These are phyloP conservation scores for Knoxia roxburghii DNA, from an alignment of 257 asterid genomes.

Conservation along the genomic window DNA sequence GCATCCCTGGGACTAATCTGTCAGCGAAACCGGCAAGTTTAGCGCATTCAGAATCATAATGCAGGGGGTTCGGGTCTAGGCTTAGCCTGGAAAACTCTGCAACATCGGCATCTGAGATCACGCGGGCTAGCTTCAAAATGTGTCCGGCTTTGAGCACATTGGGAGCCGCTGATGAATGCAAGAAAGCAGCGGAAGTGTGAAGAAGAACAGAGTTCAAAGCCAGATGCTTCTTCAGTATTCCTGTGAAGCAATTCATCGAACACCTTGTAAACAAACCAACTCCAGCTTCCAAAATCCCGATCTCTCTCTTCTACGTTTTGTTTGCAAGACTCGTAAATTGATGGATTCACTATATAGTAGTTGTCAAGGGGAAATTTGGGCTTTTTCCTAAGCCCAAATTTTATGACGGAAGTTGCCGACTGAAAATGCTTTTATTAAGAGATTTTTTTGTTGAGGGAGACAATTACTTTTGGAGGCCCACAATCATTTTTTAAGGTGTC, in stretches of 20 bases:
- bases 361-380: too few species aligned
- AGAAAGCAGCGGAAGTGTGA: not conserved
- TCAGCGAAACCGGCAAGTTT: constrained; percentile 52
- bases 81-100: constrained; percentile 58
- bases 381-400: too few species aligned
- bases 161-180: constrained; percentile 24
- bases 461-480: not conserved
- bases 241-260: constrained; percentile 22
- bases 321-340: too few species aligned
- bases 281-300: not conserved
- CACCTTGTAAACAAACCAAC: not conserved
- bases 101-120: constrained; percentile 44
- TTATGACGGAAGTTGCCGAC: too few species aligned
- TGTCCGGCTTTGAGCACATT: constrained; percentile 42
- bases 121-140: constrained; percentile 47
- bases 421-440: not conserved
- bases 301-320: too few species aligned
- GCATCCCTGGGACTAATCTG: constrained; percentile 64
- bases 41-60: constrained; percentile 54
- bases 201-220: not conserved
- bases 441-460: not conserved
- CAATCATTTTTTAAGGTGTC: not conserved
- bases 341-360: too few species aligned
- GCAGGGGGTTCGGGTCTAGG: constrained; percentile 66
- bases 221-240: not conserved